Percentiles rank a stretch among this genome's conserved stretches.
phyloP scores from a whole-genome alignment of 495 filamentous ascomycete genomes.

The Cetradonia linearis region DNA sequence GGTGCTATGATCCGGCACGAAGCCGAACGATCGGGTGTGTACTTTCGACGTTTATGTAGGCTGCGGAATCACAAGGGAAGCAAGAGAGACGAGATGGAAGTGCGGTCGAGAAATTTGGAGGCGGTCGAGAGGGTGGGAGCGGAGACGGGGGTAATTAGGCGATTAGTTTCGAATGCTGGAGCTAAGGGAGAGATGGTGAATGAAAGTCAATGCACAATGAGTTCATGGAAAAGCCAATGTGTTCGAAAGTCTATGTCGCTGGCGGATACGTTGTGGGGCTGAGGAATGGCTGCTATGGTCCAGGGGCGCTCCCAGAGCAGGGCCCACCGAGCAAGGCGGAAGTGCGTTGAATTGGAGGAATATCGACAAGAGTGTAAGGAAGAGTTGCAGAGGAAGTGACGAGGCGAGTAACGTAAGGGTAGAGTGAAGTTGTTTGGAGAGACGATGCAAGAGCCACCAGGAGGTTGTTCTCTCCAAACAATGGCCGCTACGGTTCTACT shows the following conservation, averaged over 20 bases:
- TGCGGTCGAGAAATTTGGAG: not conserved
- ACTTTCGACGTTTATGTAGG: not conserved
- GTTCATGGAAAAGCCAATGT: constrained; percentile 14
- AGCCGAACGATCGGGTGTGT: not conserved
- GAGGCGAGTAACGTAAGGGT: not conserved
- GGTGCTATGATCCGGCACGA: not conserved
- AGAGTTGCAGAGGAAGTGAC: constrained; percentile 4
- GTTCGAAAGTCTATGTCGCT: constrained; percentile 11
- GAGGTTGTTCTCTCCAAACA: constrained; percentile 5
- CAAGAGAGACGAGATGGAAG: not conserved
- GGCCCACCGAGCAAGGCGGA: not conserved
- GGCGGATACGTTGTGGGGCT: constrained; percentile 9
- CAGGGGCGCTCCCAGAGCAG: constrained; percentile 8
- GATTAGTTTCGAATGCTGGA: constrained; percentile 6
- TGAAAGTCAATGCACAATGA: constrained; percentile 14
- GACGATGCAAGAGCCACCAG: not conserved
- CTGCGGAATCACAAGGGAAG: too few species aligned
- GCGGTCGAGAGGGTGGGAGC: not conserved
- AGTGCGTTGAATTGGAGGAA: not conserved
- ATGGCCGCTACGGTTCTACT: not conserved
- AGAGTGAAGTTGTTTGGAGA: not conserved
- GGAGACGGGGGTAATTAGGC: not conserved
- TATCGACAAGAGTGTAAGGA: not conserved
- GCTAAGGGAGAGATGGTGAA: not conserved
- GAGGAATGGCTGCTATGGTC: constrained; percentile 2